Percentiles rank a stretch among this genome's conserved stretches.
Conservation (phyloP, 352 stramenopile species). For the Phytophthora multivora region DNA sequence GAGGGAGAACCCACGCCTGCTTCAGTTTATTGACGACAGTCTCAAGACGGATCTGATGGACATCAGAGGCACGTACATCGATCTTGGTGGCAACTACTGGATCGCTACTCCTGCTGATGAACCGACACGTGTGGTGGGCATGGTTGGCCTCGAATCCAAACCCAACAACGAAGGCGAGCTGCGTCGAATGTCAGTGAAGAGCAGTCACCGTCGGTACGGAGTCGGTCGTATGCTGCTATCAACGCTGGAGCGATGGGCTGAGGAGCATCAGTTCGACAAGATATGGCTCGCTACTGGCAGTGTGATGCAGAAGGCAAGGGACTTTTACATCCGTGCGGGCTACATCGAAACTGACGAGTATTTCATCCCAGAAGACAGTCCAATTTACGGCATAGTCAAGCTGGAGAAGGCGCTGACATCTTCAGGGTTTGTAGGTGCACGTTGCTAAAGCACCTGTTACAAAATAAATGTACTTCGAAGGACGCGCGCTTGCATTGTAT, state of each 20-base stretch:
- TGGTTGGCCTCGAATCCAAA: constrained; percentile 41
- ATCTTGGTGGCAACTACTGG: constrained; percentile 47
- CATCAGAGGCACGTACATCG: constrained; percentile 40
- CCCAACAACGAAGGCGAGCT: constrained; percentile 33
- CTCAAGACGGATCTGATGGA: constrained; percentile 34
- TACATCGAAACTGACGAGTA: constrained; percentile 19
- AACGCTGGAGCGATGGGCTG: constrained; percentile 36
- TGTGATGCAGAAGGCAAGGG: constrained; percentile 22
- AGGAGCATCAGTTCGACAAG: constrained; percentile 13
- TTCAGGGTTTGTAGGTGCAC: neutral
- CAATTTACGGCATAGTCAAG: constrained; percentile 21
- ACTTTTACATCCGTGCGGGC: constrained; percentile 29
- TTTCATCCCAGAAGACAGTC: constrained; percentile 20
- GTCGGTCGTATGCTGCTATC: constrained; percentile 34
- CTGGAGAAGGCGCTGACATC: constrained; percentile 26
- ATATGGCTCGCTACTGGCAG: constrained; percentile 35
- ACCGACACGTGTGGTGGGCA: constrained; percentile 27
- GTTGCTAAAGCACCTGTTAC: too few relatives aligned
- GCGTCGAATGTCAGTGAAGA: constrained; percentile 44
- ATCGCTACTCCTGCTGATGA: constrained; percentile 31
- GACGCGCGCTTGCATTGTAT: too few relatives aligned
- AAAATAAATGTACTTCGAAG: neutral
- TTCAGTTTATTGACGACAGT: constrained; percentile 28
- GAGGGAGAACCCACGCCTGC: constrained; percentile 11
- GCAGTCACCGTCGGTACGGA: constrained; percentile 34